A percentile compares a stretch with the other conserved stretches of the same genome.
phyloP scores from a whole-genome alignment of 2,329 filamentous ascomycete genomes.

The Cladophialophora exuberans region DNA sequence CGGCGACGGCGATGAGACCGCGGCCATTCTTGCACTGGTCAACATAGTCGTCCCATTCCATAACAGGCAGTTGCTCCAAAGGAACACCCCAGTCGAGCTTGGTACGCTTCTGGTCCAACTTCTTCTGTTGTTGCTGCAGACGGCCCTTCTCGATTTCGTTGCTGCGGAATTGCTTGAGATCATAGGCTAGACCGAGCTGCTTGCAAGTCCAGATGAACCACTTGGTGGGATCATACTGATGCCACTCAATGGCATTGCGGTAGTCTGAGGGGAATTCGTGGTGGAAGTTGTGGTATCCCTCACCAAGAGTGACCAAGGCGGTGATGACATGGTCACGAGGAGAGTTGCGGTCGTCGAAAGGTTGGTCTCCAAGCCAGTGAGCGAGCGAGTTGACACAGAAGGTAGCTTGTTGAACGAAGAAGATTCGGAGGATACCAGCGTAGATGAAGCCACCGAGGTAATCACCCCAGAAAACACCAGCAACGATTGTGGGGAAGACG shows the following conservation, averaged over 20 bases:
- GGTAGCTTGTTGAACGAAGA: slow-evolving; percentile 88
- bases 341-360: slow-evolving; percentile 90
- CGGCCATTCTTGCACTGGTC: slow-evolving; percentile 76
- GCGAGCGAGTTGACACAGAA: slow-evolving; percentile 92
- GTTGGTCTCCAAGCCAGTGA: slow-evolving; percentile 90
- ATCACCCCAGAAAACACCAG: slow-evolving; percentile 79
- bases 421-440: slow-evolving; percentile 81
- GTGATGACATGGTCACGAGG: slow-evolving; percentile 87
- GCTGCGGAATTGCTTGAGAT: slow-evolving; percentile 86
- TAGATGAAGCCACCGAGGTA: slow-evolving; percentile 83
- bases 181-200: slow-evolving; percentile 79
- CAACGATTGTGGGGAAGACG: slow-evolving; percentile 73
- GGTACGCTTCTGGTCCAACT: slow-evolving; percentile 83
- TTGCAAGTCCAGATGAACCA: slow-evolving; percentile 87
- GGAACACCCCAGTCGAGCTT: slow-evolving; percentile 84
- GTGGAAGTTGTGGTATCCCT: slow-evolving; percentile 95
- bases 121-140: slow-evolving; percentile 88
- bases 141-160: slow-evolving; percentile 94
- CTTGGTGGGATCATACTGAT: slow-evolving; percentile 90
- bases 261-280: slow-evolving; percentile 94
- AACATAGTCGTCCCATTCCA: slow-evolving; percentile 86
- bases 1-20: slow-evolving; percentile 75
- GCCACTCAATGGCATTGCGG: slow-evolving; percentile 89
- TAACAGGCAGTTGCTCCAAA: slow-evolving; percentile 80
- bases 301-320: slow-evolving; percentile 80